phyloP scores from a whole-genome alignment of 2,329 filamentous ascomycete genomes.

The Calonectria hongkongensis region DNA sequence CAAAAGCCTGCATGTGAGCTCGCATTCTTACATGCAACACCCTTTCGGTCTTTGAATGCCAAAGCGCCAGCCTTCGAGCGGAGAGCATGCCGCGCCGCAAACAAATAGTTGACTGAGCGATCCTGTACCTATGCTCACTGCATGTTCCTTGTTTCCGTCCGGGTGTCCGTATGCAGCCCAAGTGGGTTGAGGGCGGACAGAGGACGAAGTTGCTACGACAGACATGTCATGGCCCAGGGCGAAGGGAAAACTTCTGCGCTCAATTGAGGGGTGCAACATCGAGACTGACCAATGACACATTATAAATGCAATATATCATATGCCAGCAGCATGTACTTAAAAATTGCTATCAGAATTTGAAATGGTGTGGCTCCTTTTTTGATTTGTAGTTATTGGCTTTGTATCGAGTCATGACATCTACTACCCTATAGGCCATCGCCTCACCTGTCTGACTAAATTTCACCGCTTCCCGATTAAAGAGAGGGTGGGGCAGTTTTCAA shows the following conservation, averaged over 20 bases:
- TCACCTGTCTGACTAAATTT: neutral
- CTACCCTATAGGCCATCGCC: neutral
- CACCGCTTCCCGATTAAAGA: neutral
- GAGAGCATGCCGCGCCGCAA: neutral
- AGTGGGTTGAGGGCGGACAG: neutral
- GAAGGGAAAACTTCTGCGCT: neutral
- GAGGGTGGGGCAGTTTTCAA: too few species aligned
- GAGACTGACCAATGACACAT: neutral
- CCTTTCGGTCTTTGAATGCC: neutral
- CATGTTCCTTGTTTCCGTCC: constrained; percentile 15
- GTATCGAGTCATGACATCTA: neutral
- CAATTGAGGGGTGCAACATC: neutral
- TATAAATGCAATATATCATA: neutral
- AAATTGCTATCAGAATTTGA: neutral
- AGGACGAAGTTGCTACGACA: neutral
- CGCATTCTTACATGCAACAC: constrained; percentile 25
- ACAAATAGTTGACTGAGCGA: constrained; percentile 13
- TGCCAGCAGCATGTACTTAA: neutral
- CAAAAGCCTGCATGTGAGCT: constrained; percentile 37
- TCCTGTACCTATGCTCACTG: neutral
- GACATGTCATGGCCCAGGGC: neutral
- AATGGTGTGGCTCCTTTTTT: neutral
- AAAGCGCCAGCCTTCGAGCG: neutral
- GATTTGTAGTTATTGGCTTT: neutral
- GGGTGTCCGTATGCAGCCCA: constrained; percentile 11